Evolutionary conservation across 495 filamentous ascomycete species (phyloP).

Genomic region (Aeminium ludgeri): DNA sequence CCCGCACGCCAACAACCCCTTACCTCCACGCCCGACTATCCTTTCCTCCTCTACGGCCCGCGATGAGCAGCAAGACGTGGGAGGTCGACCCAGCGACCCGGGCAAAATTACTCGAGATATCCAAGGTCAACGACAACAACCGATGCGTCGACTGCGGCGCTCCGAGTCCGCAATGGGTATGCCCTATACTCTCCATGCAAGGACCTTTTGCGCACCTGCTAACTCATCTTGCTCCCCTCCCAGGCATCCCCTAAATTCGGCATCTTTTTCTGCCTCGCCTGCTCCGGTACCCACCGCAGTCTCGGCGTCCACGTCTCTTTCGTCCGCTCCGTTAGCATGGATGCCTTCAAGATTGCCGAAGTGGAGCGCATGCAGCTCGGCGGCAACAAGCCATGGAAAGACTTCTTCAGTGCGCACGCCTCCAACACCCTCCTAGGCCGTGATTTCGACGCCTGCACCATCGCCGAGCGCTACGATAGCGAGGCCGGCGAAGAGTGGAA

Average conservation of each 20-base stretch:
- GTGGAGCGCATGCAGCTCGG: slow-evolving; percentile 74
- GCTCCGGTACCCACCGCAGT: slow-evolving; percentile 85
- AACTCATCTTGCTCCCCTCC: slow-evolving; percentile 1
- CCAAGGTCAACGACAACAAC: slow-evolving; percentile 73
- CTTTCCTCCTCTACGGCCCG: slow-evolving; percentile 4
- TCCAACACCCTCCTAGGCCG: slow-evolving; percentile 40
- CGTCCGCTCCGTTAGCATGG: slow-evolving; percentile 91
- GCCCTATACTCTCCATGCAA: not conserved
- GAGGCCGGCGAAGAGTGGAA: slow-evolving; percentile 91
- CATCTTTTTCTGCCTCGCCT: slow-evolving; percentile 93
- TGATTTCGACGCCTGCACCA: slow-evolving; percentile 53
- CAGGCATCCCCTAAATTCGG: slow-evolving; percentile 57
- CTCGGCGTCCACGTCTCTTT: slow-evolving; percentile 97
- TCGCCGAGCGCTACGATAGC: slow-evolving; percentile 72
- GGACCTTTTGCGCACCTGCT: not conserved
- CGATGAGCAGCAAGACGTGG: slow-evolving; percentile 53
- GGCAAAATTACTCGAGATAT: slow-evolving; percentile 78
- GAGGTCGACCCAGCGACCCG: slow-evolving; percentile 93
- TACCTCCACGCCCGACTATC: no score
- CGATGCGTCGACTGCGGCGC: slow-evolving; percentile 85
- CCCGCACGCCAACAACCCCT: no score
- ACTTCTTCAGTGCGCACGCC: slow-evolving; percentile 61
- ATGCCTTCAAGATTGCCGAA: slow-evolving; percentile 80
- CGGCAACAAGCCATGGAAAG: slow-evolving; percentile 70
- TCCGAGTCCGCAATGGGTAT: slow-evolving; percentile 82